phyloP scores from a whole-genome alignment of 2,329 filamentous ascomycete species.

The Neofusicoccum laricinum region DNA sequence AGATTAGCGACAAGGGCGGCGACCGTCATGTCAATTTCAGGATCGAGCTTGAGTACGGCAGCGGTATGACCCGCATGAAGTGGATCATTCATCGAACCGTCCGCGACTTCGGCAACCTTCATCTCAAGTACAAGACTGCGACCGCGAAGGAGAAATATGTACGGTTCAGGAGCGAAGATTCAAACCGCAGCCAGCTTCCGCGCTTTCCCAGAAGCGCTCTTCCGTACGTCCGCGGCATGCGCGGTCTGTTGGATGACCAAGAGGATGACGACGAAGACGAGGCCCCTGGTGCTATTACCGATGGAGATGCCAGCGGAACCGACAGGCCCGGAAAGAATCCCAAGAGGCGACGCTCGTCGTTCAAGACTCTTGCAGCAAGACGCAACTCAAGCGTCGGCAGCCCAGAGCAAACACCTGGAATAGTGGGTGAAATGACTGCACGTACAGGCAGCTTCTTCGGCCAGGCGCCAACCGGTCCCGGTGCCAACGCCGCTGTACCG shows the following conservation, averaged over 20 bases:
- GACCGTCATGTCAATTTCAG: slow-evolving; percentile 81
- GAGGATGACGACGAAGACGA: slow-evolving; percentile 79
- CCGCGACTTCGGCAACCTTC: slow-evolving; percentile 86
- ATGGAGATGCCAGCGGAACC: slow-evolving; percentile 67
- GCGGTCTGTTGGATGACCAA: slow-evolving; percentile 57
- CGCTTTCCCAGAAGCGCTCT: slow-evolving; percentile 87
- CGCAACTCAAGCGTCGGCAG: slow-evolving; percentile 55
- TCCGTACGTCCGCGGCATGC: slow-evolving; percentile 79
- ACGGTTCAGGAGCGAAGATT: slow-evolving; percentile 65
- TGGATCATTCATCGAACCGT: slow-evolving; percentile 90
- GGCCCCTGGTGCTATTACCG: slow-evolving; percentile 53
- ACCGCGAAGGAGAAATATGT: slow-evolving; percentile 80
- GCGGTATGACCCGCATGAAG: slow-evolving; percentile 90
- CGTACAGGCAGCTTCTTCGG: slow-evolving; percentile 41
- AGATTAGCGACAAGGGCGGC: slow-evolving; percentile 57
- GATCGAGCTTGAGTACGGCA: slow-evolving; percentile 94
- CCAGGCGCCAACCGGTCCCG: slow-evolving; percentile 30
- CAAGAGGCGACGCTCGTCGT: slow-evolving; percentile 41
- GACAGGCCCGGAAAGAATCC: slow-evolving; percentile 53
- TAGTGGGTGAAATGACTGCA: slow-evolving; percentile 24
- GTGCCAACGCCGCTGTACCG: slow-evolving; percentile 9
- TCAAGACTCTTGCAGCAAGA: slow-evolving; percentile 55
- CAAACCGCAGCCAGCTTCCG: slow-evolving; percentile 70
- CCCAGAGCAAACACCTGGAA: slow-evolving; percentile 25
- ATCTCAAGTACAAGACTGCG: slow-evolving; percentile 88